Conservation (phyloP, 495 filamentous ascomycete genomes). For the Xylona heveae region DNA sequence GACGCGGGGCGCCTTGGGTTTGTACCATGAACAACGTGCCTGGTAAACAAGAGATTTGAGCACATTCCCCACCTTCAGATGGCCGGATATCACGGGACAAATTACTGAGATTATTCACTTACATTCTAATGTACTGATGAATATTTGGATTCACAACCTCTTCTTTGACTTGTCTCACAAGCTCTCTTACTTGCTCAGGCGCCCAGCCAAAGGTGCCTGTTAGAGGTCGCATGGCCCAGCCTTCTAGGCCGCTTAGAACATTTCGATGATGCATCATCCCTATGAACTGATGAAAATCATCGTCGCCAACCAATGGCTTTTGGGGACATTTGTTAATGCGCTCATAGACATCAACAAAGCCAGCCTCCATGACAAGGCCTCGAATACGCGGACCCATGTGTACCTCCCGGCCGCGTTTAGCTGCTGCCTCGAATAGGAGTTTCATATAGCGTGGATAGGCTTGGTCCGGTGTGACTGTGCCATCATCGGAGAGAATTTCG, state of each 20-base stretch:
- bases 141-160: no score
- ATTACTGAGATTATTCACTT: no score
- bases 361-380: conserved; percentile 11
- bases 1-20: no score
- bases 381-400: conserved; percentile 9
- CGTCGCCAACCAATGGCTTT: conserved; percentile 7
- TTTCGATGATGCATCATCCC: conserved; percentile 19
- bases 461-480: conserved; percentile 14
- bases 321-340: conserved; percentile 12
- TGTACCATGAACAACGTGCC: no score
- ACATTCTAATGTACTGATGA: no score
- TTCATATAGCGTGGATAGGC: conserved; percentile 12
- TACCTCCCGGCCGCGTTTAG: conserved; percentile 8
- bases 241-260: conserved; percentile 25
- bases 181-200: no score
- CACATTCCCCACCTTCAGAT: no score
- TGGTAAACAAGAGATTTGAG: no score
- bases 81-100: no score
- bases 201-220: conserved; percentile 32
- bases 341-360: conserved; percentile 17
- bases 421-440: conserved; percentile 7
- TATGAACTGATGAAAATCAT: conserved; percentile 9
- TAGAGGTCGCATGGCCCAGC: conserved; percentile 21
- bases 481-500: conserved; percentile 26
- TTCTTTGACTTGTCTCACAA: no score